Base-by-base conservation (phyloP, 2,329 filamentous ascomycete genomes). In the Lojkania enalia region DNA sequence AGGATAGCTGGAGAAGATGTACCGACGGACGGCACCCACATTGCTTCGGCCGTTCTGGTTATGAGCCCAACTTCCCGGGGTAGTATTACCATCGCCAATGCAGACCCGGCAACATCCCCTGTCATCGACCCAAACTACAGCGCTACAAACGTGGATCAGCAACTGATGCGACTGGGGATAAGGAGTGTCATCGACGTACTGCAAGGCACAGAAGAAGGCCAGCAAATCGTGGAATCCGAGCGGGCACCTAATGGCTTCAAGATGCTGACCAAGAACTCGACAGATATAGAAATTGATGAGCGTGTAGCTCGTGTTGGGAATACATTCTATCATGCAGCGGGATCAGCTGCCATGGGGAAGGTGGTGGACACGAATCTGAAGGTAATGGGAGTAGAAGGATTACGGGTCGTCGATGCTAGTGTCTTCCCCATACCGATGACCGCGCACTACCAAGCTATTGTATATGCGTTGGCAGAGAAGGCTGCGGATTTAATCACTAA, bases 61-160 rank as follows among this genome's bases (percentile, higher is more conserved):
- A 35, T 48, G 45, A 30, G 25, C 4, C 49, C 46, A 9, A 52
- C 46, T 5, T 72, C 69, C 15, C 63, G 62, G 14, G 80, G 80
- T n/a, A 68, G 71, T 39, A 75, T 78, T 0, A 73, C 64, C 0
- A 69, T 84, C 3, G 72, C 76, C 43, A 80, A 77, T 0, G 60
- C 75, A 0, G 71, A 82, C 44, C 77, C 78, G 0, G 51, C 63
- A 2, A 71, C 64, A 1, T 73, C 78, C 2, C 71, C 81, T 0
- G 55, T 66, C 1, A 77, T 79, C 53, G 71, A 82, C 51, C 76
- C 78, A 1, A 74, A 73, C 79, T 2, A 65, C 64, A 0, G 69
- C 77, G 32, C 73, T 74, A 0, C 83, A 74, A 50, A 81, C 82
- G 53, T 15, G 14, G 59, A 64, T 33, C 55, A 56, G 18, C 53